phyloP scores from a whole-genome alignment of 495 filamentous ascomycete species.

The Annulohypoxylon nitens region DNA sequence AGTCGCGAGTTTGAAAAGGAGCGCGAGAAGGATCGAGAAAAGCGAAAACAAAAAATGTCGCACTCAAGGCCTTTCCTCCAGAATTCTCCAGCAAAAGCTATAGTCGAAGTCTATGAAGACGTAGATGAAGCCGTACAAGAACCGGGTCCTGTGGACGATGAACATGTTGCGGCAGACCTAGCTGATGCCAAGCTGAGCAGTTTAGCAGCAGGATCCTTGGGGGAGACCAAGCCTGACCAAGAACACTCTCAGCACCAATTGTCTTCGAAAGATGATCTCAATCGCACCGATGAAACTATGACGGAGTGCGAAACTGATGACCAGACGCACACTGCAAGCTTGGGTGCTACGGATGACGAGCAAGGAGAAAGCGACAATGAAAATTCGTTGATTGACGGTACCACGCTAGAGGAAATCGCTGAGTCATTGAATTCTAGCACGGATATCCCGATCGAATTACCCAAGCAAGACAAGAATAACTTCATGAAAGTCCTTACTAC shows the following conservation, averaged over 20 bases:
- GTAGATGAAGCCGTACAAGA: conserved; percentile 93
- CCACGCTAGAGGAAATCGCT: conserved; percentile 65
- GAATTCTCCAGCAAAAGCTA: conserved; percentile 90
- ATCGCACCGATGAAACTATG: conserved; percentile 55
- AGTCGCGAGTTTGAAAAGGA: conserved; percentile 98
- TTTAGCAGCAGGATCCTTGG: conserved; percentile 48
- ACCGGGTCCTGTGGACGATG: conserved; percentile 79
- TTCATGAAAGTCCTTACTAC: conserved; percentile 94
- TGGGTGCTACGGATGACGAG: conserved; percentile 71
- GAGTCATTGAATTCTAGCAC: conserved; percentile 74
- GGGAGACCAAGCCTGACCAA: conserved; percentile 16
- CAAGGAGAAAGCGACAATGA: conserved; percentile 79
- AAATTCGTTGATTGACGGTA: conserved; percentile 70
- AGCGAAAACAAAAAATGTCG: conserved; percentile 82
- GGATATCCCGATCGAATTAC: conserved; percentile 79
- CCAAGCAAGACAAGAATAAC: conserved; percentile 90
- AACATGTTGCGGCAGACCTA: conserved; percentile 46
- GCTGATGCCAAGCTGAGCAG: conserved; percentile 51
- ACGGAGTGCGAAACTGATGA: conserved; percentile 66
- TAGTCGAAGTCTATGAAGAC: conserved; percentile 95
- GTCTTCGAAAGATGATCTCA: conserved; percentile 13
- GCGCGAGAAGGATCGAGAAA: conserved; percentile 83
- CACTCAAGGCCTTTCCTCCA: conserved; percentile 85
- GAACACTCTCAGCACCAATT: conserved; percentile 11
- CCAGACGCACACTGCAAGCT: conserved; percentile 61